Evolutionary conservation across 306 rosid species (phyloP).

Genomic region (Casuarina equisetifolia): DNA sequence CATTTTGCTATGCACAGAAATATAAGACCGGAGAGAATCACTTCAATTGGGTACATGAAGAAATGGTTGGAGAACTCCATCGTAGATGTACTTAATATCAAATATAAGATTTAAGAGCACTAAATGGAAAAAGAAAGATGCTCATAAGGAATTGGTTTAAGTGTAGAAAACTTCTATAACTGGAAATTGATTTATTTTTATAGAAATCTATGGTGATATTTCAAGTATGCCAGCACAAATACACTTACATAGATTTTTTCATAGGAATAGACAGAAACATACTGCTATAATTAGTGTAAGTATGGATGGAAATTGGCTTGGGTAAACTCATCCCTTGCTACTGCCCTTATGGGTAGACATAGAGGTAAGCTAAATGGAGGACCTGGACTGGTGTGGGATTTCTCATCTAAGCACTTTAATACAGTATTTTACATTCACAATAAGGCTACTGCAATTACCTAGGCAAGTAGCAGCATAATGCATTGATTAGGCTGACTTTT

Average conservation of each 20-base stretch:
- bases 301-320: not conserved
- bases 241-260: not conserved
- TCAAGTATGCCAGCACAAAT: constrained; percentile 1
- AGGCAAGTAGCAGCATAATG: not conserved
- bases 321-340: not conserved
- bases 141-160: not conserved
- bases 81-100: not conserved
- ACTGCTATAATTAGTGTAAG: not conserved
- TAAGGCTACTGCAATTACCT: not conserved
- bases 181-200: not conserved
- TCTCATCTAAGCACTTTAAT: not conserved
- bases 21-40: not conserved
- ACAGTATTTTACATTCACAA: not conserved
- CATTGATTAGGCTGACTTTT: not conserved
- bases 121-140: not conserved
- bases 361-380: not conserved
- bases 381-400: not conserved
- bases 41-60: not conserved
- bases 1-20: constrained; percentile 5
- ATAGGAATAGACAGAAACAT: not conserved
- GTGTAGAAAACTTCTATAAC: not conserved
- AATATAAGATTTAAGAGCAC: not conserved
- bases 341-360: not conserved
- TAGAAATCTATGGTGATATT: not conserved
- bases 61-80: not conserved